These are phyloP conservation scores for Taphrina populina DNA, from an alignment of 1,139 yeast genomes.

Conservation along the genomic window DNA sequence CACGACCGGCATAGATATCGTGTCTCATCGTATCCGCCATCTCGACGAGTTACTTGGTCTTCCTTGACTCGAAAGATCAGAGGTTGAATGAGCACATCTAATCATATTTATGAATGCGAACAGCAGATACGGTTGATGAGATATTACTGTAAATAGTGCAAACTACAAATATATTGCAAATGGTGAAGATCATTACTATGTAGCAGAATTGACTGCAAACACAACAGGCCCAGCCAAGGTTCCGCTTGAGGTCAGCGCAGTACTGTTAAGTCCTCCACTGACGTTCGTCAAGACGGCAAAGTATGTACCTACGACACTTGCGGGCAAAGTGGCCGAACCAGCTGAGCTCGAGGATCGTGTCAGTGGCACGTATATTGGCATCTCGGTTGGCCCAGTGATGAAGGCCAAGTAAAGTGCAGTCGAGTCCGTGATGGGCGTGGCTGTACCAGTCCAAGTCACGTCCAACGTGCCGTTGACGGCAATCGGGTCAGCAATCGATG, in stretches of 20 bases:
- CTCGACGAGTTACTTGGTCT: too few relatives aligned
- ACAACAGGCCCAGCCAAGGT: slow-evolving; percentile 36
- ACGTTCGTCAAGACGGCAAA: slow-evolving; percentile 35
- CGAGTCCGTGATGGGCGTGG: slow-evolving; percentile 11
- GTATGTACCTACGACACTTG: slow-evolving; percentile 29
- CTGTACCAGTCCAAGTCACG: slow-evolving; percentile 30
- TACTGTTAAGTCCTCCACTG: slow-evolving; percentile 20
- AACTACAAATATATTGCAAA: too few relatives aligned
- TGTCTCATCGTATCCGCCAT: too few relatives aligned
- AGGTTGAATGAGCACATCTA: too few relatives aligned
- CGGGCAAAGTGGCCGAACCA: slow-evolving; percentile 26
- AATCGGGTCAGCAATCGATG: slow-evolving; percentile 28
- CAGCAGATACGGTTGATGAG: too few relatives aligned
- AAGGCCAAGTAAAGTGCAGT: slow-evolving; percentile 12
- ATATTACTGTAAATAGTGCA: too few relatives aligned
- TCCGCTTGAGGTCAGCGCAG: slow-evolving; percentile 27
- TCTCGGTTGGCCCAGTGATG: slow-evolving; percentile 7
- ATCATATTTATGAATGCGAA: too few relatives aligned
- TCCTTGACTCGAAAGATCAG: too few relatives aligned
- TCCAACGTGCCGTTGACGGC: slow-evolving; percentile 2
- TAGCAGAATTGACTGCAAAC: slow-evolving; percentile 18
- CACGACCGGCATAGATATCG: too few relatives aligned
- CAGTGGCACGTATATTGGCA: slow-evolving; percentile 9
- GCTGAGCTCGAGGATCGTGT: background rate
- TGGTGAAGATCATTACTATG: slow-evolving; percentile 4